Conservation (phyloP, 495 filamentous ascomycete genomes). For the Aspergillus ellipticus region DNA sequence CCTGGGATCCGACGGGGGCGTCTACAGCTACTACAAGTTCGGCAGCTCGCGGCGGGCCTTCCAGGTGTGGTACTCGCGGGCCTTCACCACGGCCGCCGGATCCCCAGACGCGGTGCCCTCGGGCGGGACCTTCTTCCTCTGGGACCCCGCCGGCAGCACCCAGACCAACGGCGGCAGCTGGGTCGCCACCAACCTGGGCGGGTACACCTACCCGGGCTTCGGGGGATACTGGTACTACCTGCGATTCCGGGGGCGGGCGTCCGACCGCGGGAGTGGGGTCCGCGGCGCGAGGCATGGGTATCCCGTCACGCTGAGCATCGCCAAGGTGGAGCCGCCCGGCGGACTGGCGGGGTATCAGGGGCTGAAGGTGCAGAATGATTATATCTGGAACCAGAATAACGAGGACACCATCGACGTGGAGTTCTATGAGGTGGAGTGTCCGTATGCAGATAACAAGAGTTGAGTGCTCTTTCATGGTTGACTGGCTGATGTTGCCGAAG, state of each 20-base stretch:
- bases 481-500: too few species aligned
- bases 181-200: neutral
- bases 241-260: neutral
- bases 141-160: neutral
- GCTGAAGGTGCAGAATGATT: neutral
- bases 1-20: neutral
- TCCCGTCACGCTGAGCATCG: neutral
- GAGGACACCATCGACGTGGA: neutral
- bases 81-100: too few species aligned
- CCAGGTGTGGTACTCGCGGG: neutral
- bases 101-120: neutral
- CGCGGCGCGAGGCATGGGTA: too few species aligned
- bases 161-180: neutral
- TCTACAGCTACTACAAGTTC: slow-evolving; percentile 4
- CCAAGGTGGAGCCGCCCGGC: neutral
- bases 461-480: too few species aligned
- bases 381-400: neutral
- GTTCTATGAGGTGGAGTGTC: too few species aligned
- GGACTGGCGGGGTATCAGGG: neutral
- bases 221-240: neutral
- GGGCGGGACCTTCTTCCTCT: neutral
- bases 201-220: neutral
- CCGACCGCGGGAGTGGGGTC: too few species aligned
- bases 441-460: too few species aligned
- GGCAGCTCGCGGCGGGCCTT: neutral